Evolutionary conservation across 768 basidiomycete species (phyloP).

Genomic region (Mycena capillaripes): DNA sequence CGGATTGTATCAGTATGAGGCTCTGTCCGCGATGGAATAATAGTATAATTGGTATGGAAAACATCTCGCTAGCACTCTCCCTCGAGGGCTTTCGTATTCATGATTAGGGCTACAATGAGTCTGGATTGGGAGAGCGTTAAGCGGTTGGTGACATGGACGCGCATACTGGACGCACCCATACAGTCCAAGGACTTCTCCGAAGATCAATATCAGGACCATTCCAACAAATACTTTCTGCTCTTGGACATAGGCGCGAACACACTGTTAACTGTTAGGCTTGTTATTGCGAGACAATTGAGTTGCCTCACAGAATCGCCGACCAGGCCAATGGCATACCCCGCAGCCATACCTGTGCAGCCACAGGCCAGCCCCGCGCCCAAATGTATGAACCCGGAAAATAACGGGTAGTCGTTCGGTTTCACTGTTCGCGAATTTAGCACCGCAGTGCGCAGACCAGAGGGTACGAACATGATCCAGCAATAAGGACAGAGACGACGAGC

Average conservation of each 20-base stretch:
- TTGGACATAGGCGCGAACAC: slow-evolving; percentile 91
- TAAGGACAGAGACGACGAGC: slow-evolving; percentile 94
- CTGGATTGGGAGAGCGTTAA: slow-evolving; percentile 49
- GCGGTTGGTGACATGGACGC: not conserved
- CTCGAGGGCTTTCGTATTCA: slow-evolving; percentile 83
- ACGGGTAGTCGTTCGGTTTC: slow-evolving; percentile 76
- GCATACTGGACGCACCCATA: slow-evolving; percentile 72
- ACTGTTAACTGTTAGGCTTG: slow-evolving; percentile 58
- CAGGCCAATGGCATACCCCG: slow-evolving; percentile 94
- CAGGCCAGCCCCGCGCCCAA: slow-evolving; percentile 93
- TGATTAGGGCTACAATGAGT: slow-evolving; percentile 90
- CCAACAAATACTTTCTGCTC: slow-evolving; percentile 93
- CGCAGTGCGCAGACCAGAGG: not conserved
- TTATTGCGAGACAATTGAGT: not conserved
- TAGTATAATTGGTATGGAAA: slow-evolving; percentile 41
- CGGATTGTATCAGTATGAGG: slow-evolving; percentile 31
- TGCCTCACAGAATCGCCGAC: slow-evolving; percentile 91
- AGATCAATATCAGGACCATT: slow-evolving; percentile 97
- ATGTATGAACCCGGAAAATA: slow-evolving; percentile 92
- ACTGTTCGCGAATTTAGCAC: slow-evolving; percentile 57
- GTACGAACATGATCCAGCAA: slow-evolving; percentile 71
- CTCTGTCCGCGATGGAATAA: slow-evolving; percentile 35
- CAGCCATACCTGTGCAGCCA: slow-evolving; percentile 91
- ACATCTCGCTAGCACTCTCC: slow-evolving; percentile 53
- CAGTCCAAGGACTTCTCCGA: slow-evolving; percentile 91